These are phyloP conservation scores for Candida tetrigidarum DNA, from an alignment of 1,139 yeast species.

Conservation along the genomic window DNA sequence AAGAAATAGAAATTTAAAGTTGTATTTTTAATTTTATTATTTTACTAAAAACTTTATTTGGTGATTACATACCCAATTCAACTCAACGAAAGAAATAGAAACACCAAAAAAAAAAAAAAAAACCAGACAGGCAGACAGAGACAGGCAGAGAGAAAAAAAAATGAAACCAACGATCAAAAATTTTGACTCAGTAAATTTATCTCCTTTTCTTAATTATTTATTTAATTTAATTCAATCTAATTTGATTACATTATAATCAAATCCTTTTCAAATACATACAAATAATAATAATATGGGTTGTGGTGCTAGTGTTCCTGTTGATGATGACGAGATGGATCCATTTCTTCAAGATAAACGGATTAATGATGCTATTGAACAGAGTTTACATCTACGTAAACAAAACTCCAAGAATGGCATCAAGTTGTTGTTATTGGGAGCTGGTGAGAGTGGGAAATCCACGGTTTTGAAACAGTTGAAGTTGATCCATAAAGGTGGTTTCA, in stretches of 20 bases:
- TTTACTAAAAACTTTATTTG: not conserved
- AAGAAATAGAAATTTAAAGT: constrained; percentile 1
- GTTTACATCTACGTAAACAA: constrained; percentile 57
- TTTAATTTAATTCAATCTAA: too few relatives aligned
- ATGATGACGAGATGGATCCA: constrained; percentile 52
- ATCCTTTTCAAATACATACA: not conserved
- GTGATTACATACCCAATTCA: not conserved
- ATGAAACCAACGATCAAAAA: too few relatives aligned
- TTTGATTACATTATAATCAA: too few relatives aligned
- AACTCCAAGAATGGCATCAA: constrained; percentile 56
- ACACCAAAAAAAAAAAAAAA: not conserved
- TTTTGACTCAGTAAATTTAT: too few relatives aligned
- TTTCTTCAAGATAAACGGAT: constrained; percentile 53
- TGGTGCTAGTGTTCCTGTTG: constrained; percentile 55
- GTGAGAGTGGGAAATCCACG: constrained; percentile 96
- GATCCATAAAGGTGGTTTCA: constrained; percentile 85
- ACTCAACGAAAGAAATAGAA: not conserved
- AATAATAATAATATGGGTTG: constrained; percentile 56
- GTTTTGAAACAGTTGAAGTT: constrained; percentile 92
- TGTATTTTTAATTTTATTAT: not conserved
- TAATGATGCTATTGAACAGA: constrained; percentile 71
- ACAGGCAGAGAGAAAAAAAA: not conserved
- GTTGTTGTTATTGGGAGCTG: constrained; percentile 83
- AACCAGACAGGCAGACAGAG: too few relatives aligned
- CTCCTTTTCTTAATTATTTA: not conserved